These are phyloP conservation scores for Zoysia pacifica DNA, from an alignment of 176 grass and related monocot genomes.

Conservation along the genomic window DNA sequence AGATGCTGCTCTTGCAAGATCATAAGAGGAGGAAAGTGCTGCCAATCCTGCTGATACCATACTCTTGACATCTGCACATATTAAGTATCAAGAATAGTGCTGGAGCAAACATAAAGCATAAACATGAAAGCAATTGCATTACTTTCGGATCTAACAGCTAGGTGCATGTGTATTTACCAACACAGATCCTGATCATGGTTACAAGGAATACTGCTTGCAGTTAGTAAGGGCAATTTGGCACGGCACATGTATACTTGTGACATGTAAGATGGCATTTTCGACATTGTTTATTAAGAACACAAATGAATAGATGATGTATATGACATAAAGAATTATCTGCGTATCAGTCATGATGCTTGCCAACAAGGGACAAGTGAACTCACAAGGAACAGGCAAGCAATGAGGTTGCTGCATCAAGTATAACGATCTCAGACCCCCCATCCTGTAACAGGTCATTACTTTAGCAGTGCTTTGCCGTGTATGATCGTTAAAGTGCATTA, in stretches of 20 bases:
- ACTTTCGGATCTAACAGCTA: not conserved
- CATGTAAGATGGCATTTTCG: not conserved
- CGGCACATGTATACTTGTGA: constrained; percentile 9
- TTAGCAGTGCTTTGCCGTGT: constrained; percentile 83
- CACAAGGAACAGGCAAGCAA: constrained; percentile 88
- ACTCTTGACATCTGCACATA: constrained; percentile 76
- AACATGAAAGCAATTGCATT: not conserved
- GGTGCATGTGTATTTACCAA: constrained; percentile 22
- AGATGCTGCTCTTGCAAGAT: constrained; percentile 64
- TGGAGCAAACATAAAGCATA: not conserved
- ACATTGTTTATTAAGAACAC: constrained; percentile 2
- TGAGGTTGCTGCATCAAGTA: constrained; percentile 87
- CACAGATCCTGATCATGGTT: not conserved
- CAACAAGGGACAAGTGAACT: constrained; percentile 44
- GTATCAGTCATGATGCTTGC: not conserved
- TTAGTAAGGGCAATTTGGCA: not conserved
- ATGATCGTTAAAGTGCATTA: constrained; percentile 81
- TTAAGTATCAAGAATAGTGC: constrained; percentile 1
- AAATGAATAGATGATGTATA: not conserved
- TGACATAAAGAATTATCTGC: not conserved
- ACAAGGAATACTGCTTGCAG: constrained; percentile 23
- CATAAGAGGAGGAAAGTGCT: constrained; percentile 60
- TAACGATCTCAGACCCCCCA: constrained; percentile 45
- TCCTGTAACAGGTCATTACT: constrained; percentile 73
- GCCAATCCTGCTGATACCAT: constrained; percentile 78